Evolutionary conservation across 305 asterid species (phyloP), one percentile per base, ranked within the genome.

Genomic region (Fraxinus xanthoxyloides): DNA sequence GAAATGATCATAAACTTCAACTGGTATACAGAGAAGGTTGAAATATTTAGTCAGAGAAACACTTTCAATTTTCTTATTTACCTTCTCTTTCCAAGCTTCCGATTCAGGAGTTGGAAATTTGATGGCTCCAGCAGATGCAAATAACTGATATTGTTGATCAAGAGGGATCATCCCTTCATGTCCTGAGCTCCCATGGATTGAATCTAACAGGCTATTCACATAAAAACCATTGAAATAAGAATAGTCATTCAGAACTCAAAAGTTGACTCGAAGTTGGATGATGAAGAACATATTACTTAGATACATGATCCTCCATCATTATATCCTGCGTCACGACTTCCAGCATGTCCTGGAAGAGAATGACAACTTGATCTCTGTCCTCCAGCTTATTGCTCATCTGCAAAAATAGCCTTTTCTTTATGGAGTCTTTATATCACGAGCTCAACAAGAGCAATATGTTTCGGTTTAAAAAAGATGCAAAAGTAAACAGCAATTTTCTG

Each of bases 61-160:
- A 59, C 38, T 65, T 79, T 28, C 24, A 82, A 31, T 79, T 77
- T 81, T 79, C 72, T 9, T 15, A 81, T 79, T 30, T 81, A 92
- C 99, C 94, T 97, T 97, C 92, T 97, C 99, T 88, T 92, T 94
- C 99, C 99, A 97, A 89, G 99, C 98, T 89, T 93, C 98, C 7
- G 99, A 87, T 82, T 92, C 97, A 76, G 95, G 96, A 81, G 86
- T 88, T 63, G 99, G 99, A 87, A 96, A 96, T 76, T 91, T 90
- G 84, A 97, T 94, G 82, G 98, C 99, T 80, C 99, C 99, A 72
- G 94, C 97, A 83, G 98, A 93, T 78, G 99, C 99, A 93, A 97
- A 97, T 89, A 97, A 88, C 89, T 97, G 99, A 89, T 94, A 90
- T 77, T 92, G 98, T 84, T 95, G 97, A 86, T 94, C 97, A 80